Base-by-base conservation (phyloP, 1,284 basidiomycete genomes). In the Sporisorium sorghi region DNA sequence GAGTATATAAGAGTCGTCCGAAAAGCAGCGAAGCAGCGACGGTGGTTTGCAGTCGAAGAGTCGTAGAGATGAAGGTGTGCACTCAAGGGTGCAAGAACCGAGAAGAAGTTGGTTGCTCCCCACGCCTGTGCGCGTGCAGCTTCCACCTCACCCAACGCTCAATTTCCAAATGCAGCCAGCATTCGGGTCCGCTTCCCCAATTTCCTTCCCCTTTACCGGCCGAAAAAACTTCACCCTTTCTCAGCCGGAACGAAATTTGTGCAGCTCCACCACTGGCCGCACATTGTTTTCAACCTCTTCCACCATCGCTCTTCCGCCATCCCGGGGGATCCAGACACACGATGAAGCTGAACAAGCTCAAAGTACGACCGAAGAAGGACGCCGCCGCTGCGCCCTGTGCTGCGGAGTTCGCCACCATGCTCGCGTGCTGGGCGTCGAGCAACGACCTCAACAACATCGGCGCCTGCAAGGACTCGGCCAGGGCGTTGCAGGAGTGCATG, bases 401-500 rank as follows among this genome's bases (percentile, higher is more conserved):
- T 15, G 86, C 89, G 26, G 91, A 94, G 85, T 88, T 97, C 62
- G 88, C 90, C 12, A 86, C 90, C 54, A 92, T 97, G 90, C 89
- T 97, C 39, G 90, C 90, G 48, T 97, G 94, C 86, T 96, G 93
- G 92, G 93, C 94, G n/a, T 90, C 91, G 17, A 88, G 89, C 3
- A 87, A 87, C 32, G 93, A 97, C 84, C 73, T 92, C 32, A 88
- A 88, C 76, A 90, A 89, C 23, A 86, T 87, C 11, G 77, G 79
- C 12, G 87, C 87, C 2, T 97, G 94, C 85, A 88, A 89, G 62
- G 87, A 89, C 15, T 86, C 88, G 17, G 91, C 93, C 0, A 86
- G 90, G 73, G 85, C 87, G 23, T 86, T 97, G 63, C 92, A 91
- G 80, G 87, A 90, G 33, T 97, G 94, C 87, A 96, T 97, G 94